Evolutionary conservation across 805 yeast species (phyloP).

Genomic region (Metschnikowia corniflorae): DNA sequence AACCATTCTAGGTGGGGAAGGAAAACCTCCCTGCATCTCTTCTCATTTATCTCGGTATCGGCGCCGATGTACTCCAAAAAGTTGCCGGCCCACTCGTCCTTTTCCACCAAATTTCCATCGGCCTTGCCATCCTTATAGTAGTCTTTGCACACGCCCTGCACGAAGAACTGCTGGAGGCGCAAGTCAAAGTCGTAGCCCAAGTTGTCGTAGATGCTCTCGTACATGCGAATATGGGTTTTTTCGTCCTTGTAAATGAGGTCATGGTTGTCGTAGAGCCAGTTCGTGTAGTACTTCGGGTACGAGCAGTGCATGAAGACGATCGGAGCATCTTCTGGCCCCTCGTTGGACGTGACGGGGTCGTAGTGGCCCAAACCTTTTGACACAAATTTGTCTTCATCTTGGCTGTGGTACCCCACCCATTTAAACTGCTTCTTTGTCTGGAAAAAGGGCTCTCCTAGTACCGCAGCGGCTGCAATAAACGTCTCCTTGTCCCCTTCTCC

Average conservation of each 20-base stretch:
- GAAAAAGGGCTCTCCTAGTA: slow-evolving; percentile 44
- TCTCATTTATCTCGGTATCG: slow-evolving; percentile 22
- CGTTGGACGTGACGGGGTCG: slow-evolving; percentile 32
- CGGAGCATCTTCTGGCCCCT: slow-evolving; percentile 15
- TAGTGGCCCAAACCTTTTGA: slow-evolving; percentile 33
- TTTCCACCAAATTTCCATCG: slow-evolving; percentile 21
- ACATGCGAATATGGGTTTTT: slow-evolving; percentile 40
- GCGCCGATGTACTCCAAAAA: slow-evolving; percentile 26
- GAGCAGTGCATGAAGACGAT: slow-evolving; percentile 54
- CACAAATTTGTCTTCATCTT: slow-evolving; percentile 22
- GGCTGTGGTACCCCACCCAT: slow-evolving; percentile 38
- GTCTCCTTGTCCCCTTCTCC: slow-evolving; percentile 85
- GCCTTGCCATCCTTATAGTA: slow-evolving; percentile 29
- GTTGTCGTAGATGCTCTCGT: slow-evolving; percentile 29
- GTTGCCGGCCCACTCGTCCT: slow-evolving; percentile 32
- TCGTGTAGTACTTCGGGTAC: slow-evolving; percentile 47
- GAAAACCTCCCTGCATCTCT: slow-evolving; percentile 34
- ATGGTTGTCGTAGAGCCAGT: slow-evolving; percentile 22
- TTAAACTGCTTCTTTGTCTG: slow-evolving; percentile 48
- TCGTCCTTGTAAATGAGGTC: slow-evolving; percentile 32
- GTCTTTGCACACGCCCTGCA: slow-evolving; percentile 36
- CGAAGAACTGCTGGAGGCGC: slow-evolving; percentile 35
- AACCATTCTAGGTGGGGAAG: slow-evolving; percentile 43
- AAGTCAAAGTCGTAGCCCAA: slow-evolving; percentile 44
- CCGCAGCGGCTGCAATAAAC: slow-evolving; percentile 64